Evolutionary conservation across 805 yeast genomes (phyloP), one percentile per base, ranked within the genome.

Genomic region (Saturnispora gosingensis): DNA sequence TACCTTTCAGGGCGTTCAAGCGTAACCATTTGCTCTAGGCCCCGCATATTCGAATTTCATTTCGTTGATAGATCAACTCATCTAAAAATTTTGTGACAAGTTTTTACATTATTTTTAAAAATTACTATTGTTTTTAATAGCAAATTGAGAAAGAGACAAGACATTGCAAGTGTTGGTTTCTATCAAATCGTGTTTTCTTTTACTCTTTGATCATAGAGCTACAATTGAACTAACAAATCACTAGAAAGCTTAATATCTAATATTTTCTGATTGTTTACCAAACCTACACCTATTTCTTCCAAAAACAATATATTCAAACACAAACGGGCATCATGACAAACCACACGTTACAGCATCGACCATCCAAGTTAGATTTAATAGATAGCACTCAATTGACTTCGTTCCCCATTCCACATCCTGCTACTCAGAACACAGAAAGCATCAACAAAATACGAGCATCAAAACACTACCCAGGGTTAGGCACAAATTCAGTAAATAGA

Each of bases 351-450:
- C 25, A 32, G 27, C 49, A 40, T 3, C 50, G 47, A 27, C 66
- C 68, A 15, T 76, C 81, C 1, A 67, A 69, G 53, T 59, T 77
- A 24, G 81, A 77, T 56, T 66, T 77, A 22, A 66, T 77, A 8
- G 81, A 77, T 54, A 75, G 68, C 52, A 70, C 73, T 5, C 70
- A 70, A 6, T 61, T 77, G 39, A 77, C 82, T 1, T 75, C 80
- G 1, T 66, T 77, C 42, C 82, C 82, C 9, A 63, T 77, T 18
- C 75, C 80, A 1, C 82, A 79, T 28, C 82, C 82, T 0, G 56
- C 53, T 11, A 49, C 36, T 55, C 56, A 13, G 10, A 34, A 24
- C 22, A 25, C 16, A 4, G 39, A 10, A 9, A 20, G n/a, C 22
- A 11, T 38, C 18, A n/a, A 30, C 15, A 43, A 22, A 38, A 34